A percentile compares a stretch with the other conserved stretches of the same genome.
These are phyloP conservation scores for Trifolium subterraneum DNA, from an alignment of 306 rosid genomes.

Conservation along the genomic window DNA sequence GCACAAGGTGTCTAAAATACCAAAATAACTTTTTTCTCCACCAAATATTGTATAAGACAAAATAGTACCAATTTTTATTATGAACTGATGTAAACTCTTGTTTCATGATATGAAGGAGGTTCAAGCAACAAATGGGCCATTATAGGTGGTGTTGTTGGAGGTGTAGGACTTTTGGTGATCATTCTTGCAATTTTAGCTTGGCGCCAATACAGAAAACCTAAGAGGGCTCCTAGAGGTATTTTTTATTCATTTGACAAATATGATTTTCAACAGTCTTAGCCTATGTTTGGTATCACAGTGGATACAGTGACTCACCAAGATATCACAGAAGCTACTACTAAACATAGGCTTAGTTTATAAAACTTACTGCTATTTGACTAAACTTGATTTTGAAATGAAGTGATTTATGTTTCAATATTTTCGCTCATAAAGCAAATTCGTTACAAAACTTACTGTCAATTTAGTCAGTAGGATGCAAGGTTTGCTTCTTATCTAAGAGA, in stretches of 20 bases:
- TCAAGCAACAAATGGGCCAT: constrained; percentile 57
- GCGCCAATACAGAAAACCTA: constrained; percentile 41
- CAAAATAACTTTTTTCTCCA: no score
- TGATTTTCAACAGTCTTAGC: background rate
- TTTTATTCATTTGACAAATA: background rate
- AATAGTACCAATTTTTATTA: background rate
- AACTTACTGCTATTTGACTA: background rate
- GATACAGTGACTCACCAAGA: no score
- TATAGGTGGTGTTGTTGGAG: constrained; percentile 65
- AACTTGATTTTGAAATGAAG: background rate
- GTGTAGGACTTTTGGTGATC: constrained; percentile 44
- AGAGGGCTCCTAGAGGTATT: constrained; percentile 53
- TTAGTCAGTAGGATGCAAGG: no score
- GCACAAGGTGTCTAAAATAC: no score
- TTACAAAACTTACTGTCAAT: no score
- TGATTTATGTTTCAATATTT: no score
- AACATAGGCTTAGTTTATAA: background rate
- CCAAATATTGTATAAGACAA: no score
- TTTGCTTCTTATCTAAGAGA: no score
- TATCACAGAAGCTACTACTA: no score
- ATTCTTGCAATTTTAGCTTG: constrained; percentile 46
- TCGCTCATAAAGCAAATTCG: no score
- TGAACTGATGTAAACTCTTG: background rate
- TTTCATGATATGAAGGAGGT: constrained; percentile 31
- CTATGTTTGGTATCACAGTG: no score